Conservation (phyloP, 257 asterid genomes). For the Gynochthodes officinalis region DNA sequence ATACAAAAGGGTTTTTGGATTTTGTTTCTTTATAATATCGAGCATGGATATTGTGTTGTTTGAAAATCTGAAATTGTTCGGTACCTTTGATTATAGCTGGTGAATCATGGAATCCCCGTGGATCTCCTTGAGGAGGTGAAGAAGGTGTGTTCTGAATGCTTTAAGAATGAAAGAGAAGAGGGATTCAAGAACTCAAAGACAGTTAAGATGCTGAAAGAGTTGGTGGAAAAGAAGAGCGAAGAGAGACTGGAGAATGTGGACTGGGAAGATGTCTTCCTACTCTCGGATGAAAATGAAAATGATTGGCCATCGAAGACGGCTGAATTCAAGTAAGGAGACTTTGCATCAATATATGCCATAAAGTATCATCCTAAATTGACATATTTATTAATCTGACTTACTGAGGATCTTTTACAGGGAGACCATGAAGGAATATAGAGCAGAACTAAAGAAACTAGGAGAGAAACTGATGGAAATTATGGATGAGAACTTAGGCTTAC, state of each 20-base stretch:
- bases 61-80: not conserved
- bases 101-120: conserved; percentile 75
- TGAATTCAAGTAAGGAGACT: conserved; percentile 49
- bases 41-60: not conserved
- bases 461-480: conserved; percentile 52
- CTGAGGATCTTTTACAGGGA: conserved; percentile 41
- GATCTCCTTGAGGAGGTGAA: conserved; percentile 73
- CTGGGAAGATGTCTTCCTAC: conserved; percentile 89
- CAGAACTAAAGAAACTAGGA: conserved; percentile 61
- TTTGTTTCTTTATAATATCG: no score
- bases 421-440: conserved; percentile 64
- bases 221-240: conserved; percentile 38
- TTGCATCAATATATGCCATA: no score
- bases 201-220: conserved; percentile 40
- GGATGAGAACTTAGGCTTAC: conserved; percentile 75
- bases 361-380: not conserved
- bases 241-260: conserved; percentile 53
- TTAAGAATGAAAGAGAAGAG: conserved; percentile 52
- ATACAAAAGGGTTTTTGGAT: not conserved
- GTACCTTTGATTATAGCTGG: conserved; percentile 31
- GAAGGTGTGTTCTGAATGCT: conserved; percentile 59
- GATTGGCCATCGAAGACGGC: conserved; percentile 59
- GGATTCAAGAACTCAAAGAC: conserved; percentile 55
- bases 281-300: conserved; percentile 57
- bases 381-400: not conserved